Conservation (phyloP, 2,329 filamentous ascomycete genomes). For the Colletotrichum australisinense region DNA sequence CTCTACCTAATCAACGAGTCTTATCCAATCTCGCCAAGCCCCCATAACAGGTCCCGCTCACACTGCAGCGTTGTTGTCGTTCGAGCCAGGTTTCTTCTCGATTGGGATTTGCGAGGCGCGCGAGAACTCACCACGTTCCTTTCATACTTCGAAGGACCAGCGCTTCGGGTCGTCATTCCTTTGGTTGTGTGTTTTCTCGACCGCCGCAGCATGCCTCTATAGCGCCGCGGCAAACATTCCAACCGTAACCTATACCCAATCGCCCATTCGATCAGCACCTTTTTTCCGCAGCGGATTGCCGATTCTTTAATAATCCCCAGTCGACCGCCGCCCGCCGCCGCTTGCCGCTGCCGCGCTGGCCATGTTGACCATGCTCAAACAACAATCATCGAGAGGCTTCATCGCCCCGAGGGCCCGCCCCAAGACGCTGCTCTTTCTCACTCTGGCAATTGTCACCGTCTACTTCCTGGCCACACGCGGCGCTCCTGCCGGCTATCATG, state of each 20-base stretch:
- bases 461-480: conserved; percentile 57
- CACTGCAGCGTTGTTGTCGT: conserved; percentile 11
- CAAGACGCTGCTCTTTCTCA: conserved; percentile 54
- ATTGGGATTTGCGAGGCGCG: conserved; percentile 1
- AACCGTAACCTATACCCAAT: background rate
- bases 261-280: conserved; percentile 7
- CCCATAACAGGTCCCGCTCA: conserved; percentile 15
- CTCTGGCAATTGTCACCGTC: conserved; percentile 51
- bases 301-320: background rate
- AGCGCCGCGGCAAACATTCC: conserved; percentile 23
- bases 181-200: conserved; percentile 1
- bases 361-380: conserved; percentile 42
- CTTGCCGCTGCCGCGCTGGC: conserved; percentile 6
- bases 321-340: conserved; percentile 6
- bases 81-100: conserved; percentile 16
- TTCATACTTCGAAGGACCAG: background rate
- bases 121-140: background rate
- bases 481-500: conserved; percentile 46
- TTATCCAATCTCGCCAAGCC: conserved; percentile 33
- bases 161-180: conserved; percentile 16
- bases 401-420: conserved; percentile 51
- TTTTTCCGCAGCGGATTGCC: background rate
- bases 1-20: conserved; percentile 40
- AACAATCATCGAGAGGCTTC: conserved; percentile 33
- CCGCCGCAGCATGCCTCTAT: conserved; percentile 32